Conservation (phyloP, 2,329 filamentous ascomycete genomes). For the Ophiostoma fasciatum region DNA sequence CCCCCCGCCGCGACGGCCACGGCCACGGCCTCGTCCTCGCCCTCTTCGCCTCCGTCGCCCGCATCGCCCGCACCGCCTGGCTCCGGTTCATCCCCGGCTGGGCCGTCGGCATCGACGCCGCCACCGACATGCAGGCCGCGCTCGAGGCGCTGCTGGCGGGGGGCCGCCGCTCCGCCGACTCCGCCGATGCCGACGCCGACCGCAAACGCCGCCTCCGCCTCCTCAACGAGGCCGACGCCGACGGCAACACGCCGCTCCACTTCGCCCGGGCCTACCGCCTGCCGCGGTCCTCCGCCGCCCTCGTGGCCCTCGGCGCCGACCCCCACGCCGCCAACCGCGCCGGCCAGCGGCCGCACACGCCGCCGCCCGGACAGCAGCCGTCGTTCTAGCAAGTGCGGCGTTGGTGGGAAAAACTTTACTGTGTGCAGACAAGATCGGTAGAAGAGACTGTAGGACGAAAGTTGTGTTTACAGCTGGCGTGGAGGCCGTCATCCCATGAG, state of each 20-base stretch:
- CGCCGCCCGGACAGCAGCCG: neutral
- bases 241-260: slow-evolving; percentile 4
- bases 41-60: slow-evolving; percentile 1
- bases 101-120: neutral
- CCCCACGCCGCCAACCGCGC: slow-evolving; percentile 1
- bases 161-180: neutral
- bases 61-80: neutral
- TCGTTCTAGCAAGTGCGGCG: too few relatives aligned
- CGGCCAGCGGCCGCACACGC: neutral
- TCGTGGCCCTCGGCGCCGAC: slow-evolving; percentile 1
- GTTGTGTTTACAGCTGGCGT: too few relatives aligned
- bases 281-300: slow-evolving; percentile 1
- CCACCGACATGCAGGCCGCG: neutral
- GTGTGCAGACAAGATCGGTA: too few relatives aligned
- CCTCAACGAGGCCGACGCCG: slow-evolving; percentile 1
- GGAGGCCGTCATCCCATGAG: too few relatives aligned
- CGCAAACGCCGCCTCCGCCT: neutral
- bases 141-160: neutral
- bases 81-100: neutral
- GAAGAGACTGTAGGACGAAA: too few relatives aligned
- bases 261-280: slow-evolving; percentile 1
- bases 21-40: slow-evolving; percentile 1
- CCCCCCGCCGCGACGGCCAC: neutral
- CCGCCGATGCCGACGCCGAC: neutral
- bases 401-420: too few relatives aligned